Evolutionary conservation across 768 basidiomycete genomes (phyloP).

Genomic region (Kwoniella newhampshirensis): DNA sequence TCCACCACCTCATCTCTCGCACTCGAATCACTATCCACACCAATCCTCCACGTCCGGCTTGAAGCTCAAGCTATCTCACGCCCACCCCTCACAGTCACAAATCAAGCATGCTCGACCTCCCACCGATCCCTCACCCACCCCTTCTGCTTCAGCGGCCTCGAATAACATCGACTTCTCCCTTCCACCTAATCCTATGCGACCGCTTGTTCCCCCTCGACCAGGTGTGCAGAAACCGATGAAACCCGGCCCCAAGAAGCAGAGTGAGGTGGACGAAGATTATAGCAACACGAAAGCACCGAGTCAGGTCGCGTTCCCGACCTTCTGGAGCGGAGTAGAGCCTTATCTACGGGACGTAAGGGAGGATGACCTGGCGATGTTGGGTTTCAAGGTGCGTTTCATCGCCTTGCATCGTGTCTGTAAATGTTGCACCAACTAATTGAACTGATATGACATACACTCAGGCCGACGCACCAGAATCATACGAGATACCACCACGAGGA

Average conservation of each 20-base stretch:
- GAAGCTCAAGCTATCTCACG: constrained; percentile 39
- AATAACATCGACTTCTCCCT: constrained; percentile 44
- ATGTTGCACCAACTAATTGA: background rate
- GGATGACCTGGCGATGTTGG: constrained; percentile 92
- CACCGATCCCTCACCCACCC: constrained; percentile 33
- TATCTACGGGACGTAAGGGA: constrained; percentile 87
- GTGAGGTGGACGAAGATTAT: constrained; percentile 83
- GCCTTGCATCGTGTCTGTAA: background rate
- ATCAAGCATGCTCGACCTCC: constrained; percentile 11
- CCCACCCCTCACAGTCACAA: constrained; percentile 10
- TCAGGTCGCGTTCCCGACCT: constrained; percentile 61
- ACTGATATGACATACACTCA: too few species aligned
- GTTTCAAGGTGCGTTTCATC: constrained; percentile 63
- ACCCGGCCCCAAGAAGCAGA: constrained; percentile 58
- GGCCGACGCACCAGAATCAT: constrained; percentile 83
- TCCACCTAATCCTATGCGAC: constrained; percentile 30
- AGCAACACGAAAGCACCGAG: constrained; percentile 73
- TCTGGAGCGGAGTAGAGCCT: constrained; percentile 83
- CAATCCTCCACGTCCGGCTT: constrained; percentile 38
- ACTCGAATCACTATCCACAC: constrained; percentile 10
- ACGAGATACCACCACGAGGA: constrained; percentile 78
- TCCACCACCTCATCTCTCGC: constrained; percentile 21
- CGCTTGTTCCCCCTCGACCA: constrained; percentile 45
- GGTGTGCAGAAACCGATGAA: constrained; percentile 49
- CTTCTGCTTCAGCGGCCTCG: constrained; percentile 24